These are phyloP conservation scores for Westerdykella ornata DNA, from an alignment of 2,329 filamentous ascomycete genomes.

Conservation along the genomic window DNA sequence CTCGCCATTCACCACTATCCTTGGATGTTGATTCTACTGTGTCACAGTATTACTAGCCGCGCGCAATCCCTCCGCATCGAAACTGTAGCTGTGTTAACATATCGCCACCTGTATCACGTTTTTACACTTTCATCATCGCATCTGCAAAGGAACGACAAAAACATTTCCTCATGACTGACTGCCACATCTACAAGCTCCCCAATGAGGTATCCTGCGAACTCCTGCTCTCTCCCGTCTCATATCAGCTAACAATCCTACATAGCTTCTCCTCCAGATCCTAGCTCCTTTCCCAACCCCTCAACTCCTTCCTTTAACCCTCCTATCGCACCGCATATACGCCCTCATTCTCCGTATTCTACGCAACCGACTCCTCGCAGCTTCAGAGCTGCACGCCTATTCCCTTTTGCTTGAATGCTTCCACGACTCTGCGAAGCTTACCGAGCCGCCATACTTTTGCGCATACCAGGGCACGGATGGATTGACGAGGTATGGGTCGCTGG, in stretches of 20 bases:
- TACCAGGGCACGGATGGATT: slow-evolving; percentile 60
- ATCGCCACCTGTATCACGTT: neutral
- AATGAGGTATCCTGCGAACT: slow-evolving; percentile 27
- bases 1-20: slow-evolving; percentile 15
- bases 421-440: slow-evolving; percentile 60
- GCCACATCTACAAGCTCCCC: slow-evolving; percentile 32
- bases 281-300: slow-evolving; percentile 37
- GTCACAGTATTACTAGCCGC: too few relatives aligned
- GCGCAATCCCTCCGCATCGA: slow-evolving; percentile 9
- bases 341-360: slow-evolving; percentile 59
- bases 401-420: slow-evolving; percentile 75
- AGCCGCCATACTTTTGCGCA: slow-evolving; percentile 62
- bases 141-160: neutral
- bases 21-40: too few relatives aligned
- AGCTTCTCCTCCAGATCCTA: slow-evolving; percentile 43
- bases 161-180: slow-evolving; percentile 16
- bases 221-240: neutral
- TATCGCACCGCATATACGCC: slow-evolving; percentile 58
- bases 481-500: slow-evolving; percentile 38
- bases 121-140: slow-evolving; percentile 2
- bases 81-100: neutral
- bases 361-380: slow-evolving; percentile 55
- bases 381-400: slow-evolving; percentile 55
- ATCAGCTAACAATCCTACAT: slow-evolving; percentile 11
- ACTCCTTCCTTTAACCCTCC: slow-evolving; percentile 49